Evolutionary conservation across 257 asterid species (phyloP).

Genomic region (Ophiorrhiza pumila): DNA sequence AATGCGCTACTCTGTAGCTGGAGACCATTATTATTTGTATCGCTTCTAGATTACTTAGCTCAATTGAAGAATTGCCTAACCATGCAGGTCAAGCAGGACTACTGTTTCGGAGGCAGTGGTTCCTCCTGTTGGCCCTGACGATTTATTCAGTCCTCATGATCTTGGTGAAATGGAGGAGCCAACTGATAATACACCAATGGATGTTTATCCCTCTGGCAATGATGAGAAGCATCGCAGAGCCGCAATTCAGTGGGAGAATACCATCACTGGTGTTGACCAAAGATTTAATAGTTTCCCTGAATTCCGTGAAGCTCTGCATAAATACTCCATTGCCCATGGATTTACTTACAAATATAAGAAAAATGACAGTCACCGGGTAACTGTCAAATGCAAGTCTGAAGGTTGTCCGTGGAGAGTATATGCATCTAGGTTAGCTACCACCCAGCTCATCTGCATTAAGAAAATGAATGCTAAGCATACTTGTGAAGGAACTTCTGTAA

Average conservation of each 20-base stretch:
- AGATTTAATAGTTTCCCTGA: constrained; percentile 89
- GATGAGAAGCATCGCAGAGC: constrained; percentile 83
- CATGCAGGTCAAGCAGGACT: constrained; percentile 79
- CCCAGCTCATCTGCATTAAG: constrained; percentile 89
- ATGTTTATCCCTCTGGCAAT: constrained; percentile 29
- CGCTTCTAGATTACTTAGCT: too few relatives aligned
- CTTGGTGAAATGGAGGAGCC: constrained; percentile 57
- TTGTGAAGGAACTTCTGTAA: constrained; percentile 81
- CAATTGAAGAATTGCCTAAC: too few relatives aligned
- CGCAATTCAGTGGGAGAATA: constrained; percentile 88
- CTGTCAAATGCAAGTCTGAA: constrained; percentile 93
- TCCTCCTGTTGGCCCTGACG: constrained; percentile 59
- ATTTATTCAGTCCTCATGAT: constrained; percentile 54
- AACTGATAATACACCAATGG: constrained; percentile 45
- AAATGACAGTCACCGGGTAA: constrained; percentile 94
- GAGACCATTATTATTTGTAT: neutral
- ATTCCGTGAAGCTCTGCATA: constrained; percentile 94
- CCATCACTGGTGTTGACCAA: constrained; percentile 98
- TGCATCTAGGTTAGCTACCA: constrained; percentile 89
- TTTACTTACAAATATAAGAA: constrained; percentile 93
- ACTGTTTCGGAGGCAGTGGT: constrained; percentile 58
- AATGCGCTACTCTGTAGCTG: neutral
- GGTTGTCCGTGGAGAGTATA: constrained; percentile 97
- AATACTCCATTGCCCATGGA: constrained; percentile 95
- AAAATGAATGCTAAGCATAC: constrained; percentile 83